Evolutionary conservation across 1,139 yeast genomes (phyloP), one percentile per base, ranked within the genome.

Genomic region (Pichia sp.): DNA sequence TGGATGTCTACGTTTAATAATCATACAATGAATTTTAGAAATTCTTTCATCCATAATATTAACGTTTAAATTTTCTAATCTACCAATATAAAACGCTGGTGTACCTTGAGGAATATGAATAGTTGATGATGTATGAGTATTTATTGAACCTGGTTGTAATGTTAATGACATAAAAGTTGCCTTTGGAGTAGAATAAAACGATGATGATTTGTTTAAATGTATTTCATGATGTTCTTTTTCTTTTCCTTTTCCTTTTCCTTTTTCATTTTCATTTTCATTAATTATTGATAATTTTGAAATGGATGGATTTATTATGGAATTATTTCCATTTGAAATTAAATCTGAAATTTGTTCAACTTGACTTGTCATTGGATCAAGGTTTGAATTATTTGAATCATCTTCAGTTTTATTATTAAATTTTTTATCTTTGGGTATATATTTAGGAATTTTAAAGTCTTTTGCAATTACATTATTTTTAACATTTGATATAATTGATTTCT

Each of bases 1-100:
- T 0, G 83, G 81, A 58, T 81, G 86, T 48, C 85, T 69, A 52
- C 76, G 74, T 58, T 82, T 78, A 47, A 73, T 62, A 18, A 92
- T 69, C 38, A 82, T 70, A 62, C 97, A 89, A 63, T 92, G 97
- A 3, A 83, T 73, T 55, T 88, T 86, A 2, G 97, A 89, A 58
- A 90, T 75, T 45, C 96, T 70, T 56, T 77, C 84, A 58, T 89
- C 96, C 39, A 75, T 71, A 18, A 88, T 76, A 43, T 68, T 70
- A 28, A 74, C 72, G 57, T 83, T 80, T 52, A 86, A 79, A 1
- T 77, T 53, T 9, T 57, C 58, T 36, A 76, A 73, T 42, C 94
- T 66, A 0, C 94, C 94, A 47, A 85, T 74, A 42, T 80, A 71
- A 60, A 77, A 83, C 4, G 83, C 81, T 44, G 76, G 78, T 11